These are phyloP conservation scores for Colletotrichum ledebouriae DNA, from an alignment of 2,329 filamentous ascomycete species.

Conservation along the genomic window DNA sequence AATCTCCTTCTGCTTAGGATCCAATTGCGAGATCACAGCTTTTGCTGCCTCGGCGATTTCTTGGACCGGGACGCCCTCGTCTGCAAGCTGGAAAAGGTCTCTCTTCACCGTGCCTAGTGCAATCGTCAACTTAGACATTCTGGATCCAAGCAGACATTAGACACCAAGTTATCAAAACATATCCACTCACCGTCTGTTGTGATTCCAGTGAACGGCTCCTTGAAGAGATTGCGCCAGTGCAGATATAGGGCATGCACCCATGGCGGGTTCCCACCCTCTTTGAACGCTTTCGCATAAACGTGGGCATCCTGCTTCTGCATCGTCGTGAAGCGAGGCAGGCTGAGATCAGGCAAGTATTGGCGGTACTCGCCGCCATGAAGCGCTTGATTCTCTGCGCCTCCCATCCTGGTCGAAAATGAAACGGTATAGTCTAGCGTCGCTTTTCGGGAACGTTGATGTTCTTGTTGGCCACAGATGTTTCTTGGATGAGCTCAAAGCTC, in stretches of 20 bases:
- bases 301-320: constrained; percentile 74
- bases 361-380: constrained; percentile 60
- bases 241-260: constrained; percentile 74
- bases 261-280: constrained; percentile 70
- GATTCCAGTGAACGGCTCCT: constrained; percentile 79
- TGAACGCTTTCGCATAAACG: constrained; percentile 73
- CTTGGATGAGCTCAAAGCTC: no score
- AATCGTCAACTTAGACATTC: constrained; percentile 9
- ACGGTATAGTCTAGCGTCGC: no score
- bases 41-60: constrained; percentile 67
- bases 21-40: constrained; percentile 60
- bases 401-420: constrained; percentile 5
- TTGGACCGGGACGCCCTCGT: constrained; percentile 73
- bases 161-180: no score
- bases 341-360: constrained; percentile 73
- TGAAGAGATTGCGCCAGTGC: constrained; percentile 69
- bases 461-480: no score
- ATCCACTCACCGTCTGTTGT: constrained; percentile 71
- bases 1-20: constrained; percentile 61
- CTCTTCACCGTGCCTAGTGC: constrained; percentile 62
- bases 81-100: constrained; percentile 69
- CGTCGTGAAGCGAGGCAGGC: constrained; percentile 70
- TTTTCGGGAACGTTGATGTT: no score
- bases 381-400: background rate
- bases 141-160: no score